Evolutionary conservation across 1,139 yeast species (phyloP).

Genomic region (Kodamaea sp.): DNA sequence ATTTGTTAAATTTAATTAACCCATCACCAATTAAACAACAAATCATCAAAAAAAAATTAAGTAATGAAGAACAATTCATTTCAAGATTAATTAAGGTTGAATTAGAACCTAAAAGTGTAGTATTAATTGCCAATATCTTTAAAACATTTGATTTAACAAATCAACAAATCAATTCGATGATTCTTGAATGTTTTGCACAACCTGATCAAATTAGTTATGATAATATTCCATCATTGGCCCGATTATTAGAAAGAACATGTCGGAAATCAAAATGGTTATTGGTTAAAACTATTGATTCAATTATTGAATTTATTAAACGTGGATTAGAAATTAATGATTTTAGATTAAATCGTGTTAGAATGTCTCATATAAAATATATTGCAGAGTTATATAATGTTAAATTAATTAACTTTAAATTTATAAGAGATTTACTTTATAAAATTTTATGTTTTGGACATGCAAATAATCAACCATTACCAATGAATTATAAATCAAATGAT

Average conservation of each 20-base stretch:
- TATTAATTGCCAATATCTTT: conserved; percentile 38
- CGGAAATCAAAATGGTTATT: conserved; percentile 36
- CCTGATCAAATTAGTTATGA: conserved; percentile 64
- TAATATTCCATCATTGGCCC: conserved; percentile 49
- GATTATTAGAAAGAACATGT: conserved; percentile 38
- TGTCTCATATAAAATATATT: conserved; percentile 60
- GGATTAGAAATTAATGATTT: conserved; percentile 69
- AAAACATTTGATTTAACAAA: conserved; percentile 44
- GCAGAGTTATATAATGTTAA: conserved; percentile 53
- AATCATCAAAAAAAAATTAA: conserved; percentile 13
- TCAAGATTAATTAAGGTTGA: conserved; percentile 50
- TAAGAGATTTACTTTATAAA: conserved; percentile 55
- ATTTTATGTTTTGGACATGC: conserved; percentile 69
- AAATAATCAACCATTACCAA: conserved; percentile 56
- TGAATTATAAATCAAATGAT: conserved; percentile 45
- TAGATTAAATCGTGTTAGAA: conserved; percentile 55
- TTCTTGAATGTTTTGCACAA: conserved; percentile 53
- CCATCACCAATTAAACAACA: conserved; percentile 45
- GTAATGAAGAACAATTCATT: conserved; percentile 40
- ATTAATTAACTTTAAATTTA: conserved; percentile 44
- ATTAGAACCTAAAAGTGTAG: conserved; percentile 35
- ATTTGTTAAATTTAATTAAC: conserved; percentile 55
- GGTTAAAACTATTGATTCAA: conserved; percentile 54
- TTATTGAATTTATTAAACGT: conserved; percentile 57
- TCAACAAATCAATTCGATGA: conserved; percentile 34